phyloP scores from a whole-genome alignment of 345 rosid species.

The Euphorbia pulcherrima region DNA sequence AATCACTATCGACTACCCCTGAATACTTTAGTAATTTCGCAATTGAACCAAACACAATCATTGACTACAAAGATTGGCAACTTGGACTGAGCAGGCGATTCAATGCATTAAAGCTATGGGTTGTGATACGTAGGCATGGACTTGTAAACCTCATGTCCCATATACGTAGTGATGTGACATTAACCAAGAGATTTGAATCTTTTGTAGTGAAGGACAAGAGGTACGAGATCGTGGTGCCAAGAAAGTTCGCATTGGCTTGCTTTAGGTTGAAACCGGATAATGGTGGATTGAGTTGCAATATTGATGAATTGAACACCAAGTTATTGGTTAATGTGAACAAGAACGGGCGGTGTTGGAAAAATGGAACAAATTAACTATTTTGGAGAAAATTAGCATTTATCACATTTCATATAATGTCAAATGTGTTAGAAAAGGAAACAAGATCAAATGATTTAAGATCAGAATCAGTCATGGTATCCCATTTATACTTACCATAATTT shows the following conservation, averaged over 20 bases:
- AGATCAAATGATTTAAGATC: no score
- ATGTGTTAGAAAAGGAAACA: no score
- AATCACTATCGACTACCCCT: no score
- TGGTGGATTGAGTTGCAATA: background rate
- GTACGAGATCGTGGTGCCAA: slow-evolving; percentile 17
- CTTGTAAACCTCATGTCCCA: no score
- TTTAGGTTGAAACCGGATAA: slow-evolving; percentile 13
- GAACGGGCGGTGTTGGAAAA: no score
- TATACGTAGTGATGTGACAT: no score
- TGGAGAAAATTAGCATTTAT: no score
- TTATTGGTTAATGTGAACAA: slow-evolving; percentile 23
- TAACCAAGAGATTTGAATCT: slow-evolving; percentile 15
- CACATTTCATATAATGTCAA: no score
- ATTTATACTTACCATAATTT: no score
- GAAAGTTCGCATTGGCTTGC: slow-evolving; percentile 4
- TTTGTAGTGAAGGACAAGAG: slow-evolving; percentile 15
- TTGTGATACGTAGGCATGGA: no score
- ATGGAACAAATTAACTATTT: no score
- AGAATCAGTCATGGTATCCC: no score
- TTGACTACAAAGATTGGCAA: slow-evolving; percentile 40
- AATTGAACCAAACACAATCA: slow-evolving; percentile 7
- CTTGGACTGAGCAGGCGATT: slow-evolving; percentile 29
- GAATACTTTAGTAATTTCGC: slow-evolving; percentile 17
- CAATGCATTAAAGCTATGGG: slow-evolving; percentile 33
- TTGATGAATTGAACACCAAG: slow-evolving; percentile 4